Evolutionary conservation across 805 yeast species (phyloP).

Genomic region (Tetrapisispora phaffii): DNA sequence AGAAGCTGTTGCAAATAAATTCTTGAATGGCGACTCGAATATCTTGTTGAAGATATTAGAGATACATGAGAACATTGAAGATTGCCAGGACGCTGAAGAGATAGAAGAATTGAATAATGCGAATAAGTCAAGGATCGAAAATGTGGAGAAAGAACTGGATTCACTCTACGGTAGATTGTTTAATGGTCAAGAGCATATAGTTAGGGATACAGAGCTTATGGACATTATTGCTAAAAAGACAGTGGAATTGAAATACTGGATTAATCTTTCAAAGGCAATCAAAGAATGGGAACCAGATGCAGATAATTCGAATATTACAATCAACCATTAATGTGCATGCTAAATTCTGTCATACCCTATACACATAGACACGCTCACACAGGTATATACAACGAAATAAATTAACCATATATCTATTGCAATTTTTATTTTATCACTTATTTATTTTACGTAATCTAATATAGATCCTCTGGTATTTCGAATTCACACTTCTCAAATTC

Average conservation of each 20-base stretch:
- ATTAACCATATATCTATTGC: not conserved
- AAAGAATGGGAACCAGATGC: conserved; percentile 71
- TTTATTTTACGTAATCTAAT: not conserved
- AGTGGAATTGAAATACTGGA: conserved; percentile 74
- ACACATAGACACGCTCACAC: too few species aligned
- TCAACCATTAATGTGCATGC: not conserved
- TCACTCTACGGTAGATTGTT: conserved; percentile 32
- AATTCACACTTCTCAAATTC: conserved; percentile 62
- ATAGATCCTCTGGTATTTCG: conserved; percentile 35
- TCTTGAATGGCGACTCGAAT: conserved; percentile 38
- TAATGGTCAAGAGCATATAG: not conserved
- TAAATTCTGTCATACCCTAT: not conserved
- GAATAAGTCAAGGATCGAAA: conserved; percentile 47
- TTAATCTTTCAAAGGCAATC: conserved; percentile 60
- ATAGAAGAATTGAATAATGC: conserved; percentile 41
- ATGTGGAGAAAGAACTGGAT: conserved; percentile 37
- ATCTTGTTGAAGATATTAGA: conserved; percentile 71
- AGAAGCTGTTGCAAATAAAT: conserved; percentile 34
- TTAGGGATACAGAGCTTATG: conserved; percentile 33
- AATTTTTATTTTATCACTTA: not conserved
- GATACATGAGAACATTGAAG: conserved; percentile 73
- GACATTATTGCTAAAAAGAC: conserved; percentile 55
- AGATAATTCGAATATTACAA: conserved; percentile 40
- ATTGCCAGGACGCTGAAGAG: conserved; percentile 50
- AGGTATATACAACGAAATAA: too few species aligned